Conservation (phyloP, 768 basidiomycete species). For the Leccinum rimulosum region DNA sequence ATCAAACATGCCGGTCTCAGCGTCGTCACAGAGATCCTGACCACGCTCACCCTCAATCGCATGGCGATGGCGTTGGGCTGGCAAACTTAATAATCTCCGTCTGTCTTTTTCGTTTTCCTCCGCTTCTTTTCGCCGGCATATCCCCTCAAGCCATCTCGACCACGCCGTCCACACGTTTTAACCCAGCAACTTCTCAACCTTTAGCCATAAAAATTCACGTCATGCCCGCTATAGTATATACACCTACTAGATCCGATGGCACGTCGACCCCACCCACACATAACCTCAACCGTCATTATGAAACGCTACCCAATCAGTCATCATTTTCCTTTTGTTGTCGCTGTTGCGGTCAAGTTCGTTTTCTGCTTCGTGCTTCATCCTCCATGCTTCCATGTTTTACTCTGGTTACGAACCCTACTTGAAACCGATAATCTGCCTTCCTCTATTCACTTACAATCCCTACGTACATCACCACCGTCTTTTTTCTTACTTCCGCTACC, state of each 20-base stretch:
- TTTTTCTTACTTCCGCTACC: neutral
- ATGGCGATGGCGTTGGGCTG: conserved; percentile 64
- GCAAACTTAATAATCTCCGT: conserved; percentile 24
- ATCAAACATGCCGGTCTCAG: conserved; percentile 56
- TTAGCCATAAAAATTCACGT: conserved; percentile 1
- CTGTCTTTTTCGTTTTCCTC: neutral
- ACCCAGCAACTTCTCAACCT: conserved; percentile 3
- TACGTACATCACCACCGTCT: conserved; percentile 15
- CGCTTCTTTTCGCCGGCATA: neutral
- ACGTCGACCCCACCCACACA: neutral
- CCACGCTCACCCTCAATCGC: conserved; percentile 70
- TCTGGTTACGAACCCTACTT: neutral
- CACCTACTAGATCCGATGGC: conserved; percentile 5
- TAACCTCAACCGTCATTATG: conserved; percentile 12
- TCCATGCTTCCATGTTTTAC: conserved; percentile 20
- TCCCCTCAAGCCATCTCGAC: neutral
- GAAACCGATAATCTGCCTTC: neutral
- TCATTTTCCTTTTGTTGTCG: conserved; percentile 2
- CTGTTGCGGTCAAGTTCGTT: neutral
- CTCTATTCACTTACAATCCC: neutral
- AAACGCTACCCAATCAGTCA: conserved; percentile 13
- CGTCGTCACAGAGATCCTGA: conserved; percentile 73
- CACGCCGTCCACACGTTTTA: neutral
- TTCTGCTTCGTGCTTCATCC: conserved; percentile 2
- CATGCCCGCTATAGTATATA: neutral